phyloP scores from a whole-genome alignment of 345 rosid species.

The Physaria fendleri region DNA sequence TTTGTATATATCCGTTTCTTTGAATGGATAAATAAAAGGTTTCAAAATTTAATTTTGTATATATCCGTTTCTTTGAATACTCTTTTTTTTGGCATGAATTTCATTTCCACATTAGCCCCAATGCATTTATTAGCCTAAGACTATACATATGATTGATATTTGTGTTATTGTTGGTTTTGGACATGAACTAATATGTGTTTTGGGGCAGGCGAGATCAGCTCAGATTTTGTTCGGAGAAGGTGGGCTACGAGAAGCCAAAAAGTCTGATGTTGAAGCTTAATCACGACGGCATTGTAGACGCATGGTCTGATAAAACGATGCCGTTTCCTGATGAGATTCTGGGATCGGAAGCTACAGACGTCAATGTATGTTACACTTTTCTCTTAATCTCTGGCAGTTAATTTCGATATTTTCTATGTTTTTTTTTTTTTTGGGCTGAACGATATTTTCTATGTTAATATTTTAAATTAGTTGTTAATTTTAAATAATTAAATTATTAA shows the following conservation, averaged over 20 bases:
- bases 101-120: not conserved
- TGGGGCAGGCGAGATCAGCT: no score
- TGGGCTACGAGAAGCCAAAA: no score
- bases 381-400: constrained; percentile 25
- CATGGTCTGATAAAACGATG: constrained; percentile 66
- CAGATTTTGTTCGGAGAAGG: no score
- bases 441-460: no score
- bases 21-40: no score
- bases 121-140: not conserved
- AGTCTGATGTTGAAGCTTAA: constrained; percentile 56
- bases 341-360: constrained; percentile 44
- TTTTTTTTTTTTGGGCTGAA: not conserved
- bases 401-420: constrained; percentile 4
- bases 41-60: not conserved
- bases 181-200: no score
- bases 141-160: not conserved
- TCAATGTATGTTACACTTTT: constrained; percentile 51
- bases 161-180: not conserved
- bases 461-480: not conserved
- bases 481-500: not conserved
- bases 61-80: constrained; percentile 2
- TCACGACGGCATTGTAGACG: constrained; percentile 60
- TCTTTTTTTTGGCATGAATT: not conserved
- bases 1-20: not conserved
- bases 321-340: constrained; percentile 55